Base-by-base conservation (phyloP, 176 grass and related monocot genomes). In the Leersia perrieri region DNA sequence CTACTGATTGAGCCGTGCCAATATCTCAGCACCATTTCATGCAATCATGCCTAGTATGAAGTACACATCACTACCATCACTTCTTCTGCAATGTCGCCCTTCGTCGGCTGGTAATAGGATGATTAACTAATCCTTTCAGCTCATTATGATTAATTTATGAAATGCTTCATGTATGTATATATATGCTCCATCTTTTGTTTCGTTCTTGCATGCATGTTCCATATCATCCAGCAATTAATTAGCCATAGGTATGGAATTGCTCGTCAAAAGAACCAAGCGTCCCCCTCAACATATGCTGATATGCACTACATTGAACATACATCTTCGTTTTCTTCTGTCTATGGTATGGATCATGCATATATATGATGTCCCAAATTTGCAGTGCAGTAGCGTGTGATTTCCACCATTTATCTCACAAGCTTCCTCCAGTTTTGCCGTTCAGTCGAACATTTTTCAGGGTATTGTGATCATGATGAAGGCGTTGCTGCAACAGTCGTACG, bases 1-100 rank as follows among this genome's bases (percentile, higher is more conserved):
- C 42, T 77, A 79, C 80, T 94, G 92, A 94, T 94, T 94, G 88
- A 94, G 92, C 92, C 95, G 95, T 89, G 95, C 95, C 95, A 97
- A 97, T 97, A 97, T 94, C 95, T 94, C 82, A 91, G 90, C 90
- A 57, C 83, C 80, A 79, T 87, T 97, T 94, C 92, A 94, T 94
- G 32, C 11, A 16, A n/a, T 53, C 20, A 53, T 53, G 16, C n/a
- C n/a, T n/a, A n/a, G n/a, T n/a, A n/a, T 5, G 12, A 18, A 41
- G 61, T 34, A 44, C 42, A 57, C 4, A 60, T 70, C 26, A 70
- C 31, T 16, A 66, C 41, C 40, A 2, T 26, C 40, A n/a, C 23
- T 61, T 61, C 73, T 75, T 13, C 11, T 60, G 33, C 53, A 14
- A 69, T 42, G 36, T 22, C 0, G 23, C n/a, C 12, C 23, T 34